Evolutionary conservation across 2,329 filamentous ascomycete species (phyloP).

Genomic region (Bertia moriformis): DNA sequence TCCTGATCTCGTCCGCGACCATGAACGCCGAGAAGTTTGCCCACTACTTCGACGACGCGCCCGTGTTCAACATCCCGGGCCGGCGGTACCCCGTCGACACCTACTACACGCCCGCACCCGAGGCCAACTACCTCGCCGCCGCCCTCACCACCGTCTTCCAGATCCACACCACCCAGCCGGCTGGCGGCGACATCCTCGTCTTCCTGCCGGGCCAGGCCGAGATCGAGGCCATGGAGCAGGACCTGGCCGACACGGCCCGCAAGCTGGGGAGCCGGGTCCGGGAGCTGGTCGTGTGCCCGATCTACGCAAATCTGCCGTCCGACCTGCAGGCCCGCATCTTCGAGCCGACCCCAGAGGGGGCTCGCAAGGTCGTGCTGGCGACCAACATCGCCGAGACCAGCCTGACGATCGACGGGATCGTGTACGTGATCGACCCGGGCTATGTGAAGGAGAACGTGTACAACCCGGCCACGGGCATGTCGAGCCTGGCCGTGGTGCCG

Average conservation of each 20-base stretch:
- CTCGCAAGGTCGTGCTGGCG: conserved; percentile 55
- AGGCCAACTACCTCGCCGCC: conserved; percentile 59
- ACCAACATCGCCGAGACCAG: conserved; percentile 66
- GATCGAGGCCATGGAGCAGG: conserved; percentile 53
- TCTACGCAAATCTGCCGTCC: conserved; percentile 56
- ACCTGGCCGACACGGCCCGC: conserved; percentile 48
- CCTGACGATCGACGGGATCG: conserved; percentile 60
- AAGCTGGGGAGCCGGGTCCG: conserved; percentile 53
- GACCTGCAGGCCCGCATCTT: conserved; percentile 59
- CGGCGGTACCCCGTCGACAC: conserved; percentile 54
- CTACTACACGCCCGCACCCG: conserved; percentile 53
- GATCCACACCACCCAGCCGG: conserved; percentile 55
- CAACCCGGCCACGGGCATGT: conserved; percentile 55
- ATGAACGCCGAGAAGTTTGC: conserved; percentile 59
- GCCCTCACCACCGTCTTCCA: conserved; percentile 61
- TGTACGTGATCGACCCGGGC: conserved; percentile 59
- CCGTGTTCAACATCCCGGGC: conserved; percentile 60
- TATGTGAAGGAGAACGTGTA: conserved; percentile 61
- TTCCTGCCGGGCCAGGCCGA: conserved; percentile 65
- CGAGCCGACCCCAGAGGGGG: conserved; percentile 50
- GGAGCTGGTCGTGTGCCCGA: conserved; percentile 55
- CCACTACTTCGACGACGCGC: conserved; percentile 54
- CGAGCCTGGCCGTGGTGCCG: conserved; percentile 51
- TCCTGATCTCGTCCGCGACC: conserved; percentile 58
- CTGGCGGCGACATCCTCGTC: conserved; percentile 53